Percentiles rank a stretch among this genome's conserved stretches.
Evolutionary conservation across 2,329 filamentous ascomycete species (phyloP).

Genomic region (Periglandula ipomoeae): DNA sequence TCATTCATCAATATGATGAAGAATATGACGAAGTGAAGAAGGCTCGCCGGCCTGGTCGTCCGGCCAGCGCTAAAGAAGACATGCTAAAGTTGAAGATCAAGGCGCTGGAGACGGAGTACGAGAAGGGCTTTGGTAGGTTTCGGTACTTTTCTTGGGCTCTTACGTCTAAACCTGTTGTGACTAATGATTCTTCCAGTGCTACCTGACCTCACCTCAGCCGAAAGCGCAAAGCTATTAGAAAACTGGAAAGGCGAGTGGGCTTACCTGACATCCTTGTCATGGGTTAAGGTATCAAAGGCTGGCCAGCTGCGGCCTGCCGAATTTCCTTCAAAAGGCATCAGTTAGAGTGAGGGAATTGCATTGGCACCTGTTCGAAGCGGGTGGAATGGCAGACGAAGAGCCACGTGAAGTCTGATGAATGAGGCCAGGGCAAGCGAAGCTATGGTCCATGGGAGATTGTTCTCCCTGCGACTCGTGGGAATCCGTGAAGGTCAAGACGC

Average conservation of each 20-base stretch:
- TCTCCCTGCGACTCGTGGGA: too few species aligned
- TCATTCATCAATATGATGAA: constrained; percentile 60
- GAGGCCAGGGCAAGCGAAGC: background rate
- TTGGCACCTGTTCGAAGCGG: background rate
- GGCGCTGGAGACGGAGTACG: constrained; percentile 68
- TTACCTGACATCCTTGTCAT: constrained; percentile 65
- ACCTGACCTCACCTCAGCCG: constrained; percentile 63
- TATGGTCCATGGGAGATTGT: too few species aligned
- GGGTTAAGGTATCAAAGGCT: constrained; percentile 60
- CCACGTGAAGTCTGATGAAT: background rate
- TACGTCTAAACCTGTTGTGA: background rate
- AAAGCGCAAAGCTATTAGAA: constrained; percentile 56
- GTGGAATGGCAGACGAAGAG: background rate
- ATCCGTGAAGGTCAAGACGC: too few species aligned
- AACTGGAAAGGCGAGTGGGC: constrained; percentile 81
- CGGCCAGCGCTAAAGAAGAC: constrained; percentile 68
- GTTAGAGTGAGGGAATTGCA: constrained; percentile 5
- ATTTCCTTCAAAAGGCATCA: constrained; percentile 57
- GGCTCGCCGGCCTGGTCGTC: constrained; percentile 66
- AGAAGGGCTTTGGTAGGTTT: constrained; percentile 67
- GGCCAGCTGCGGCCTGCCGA: constrained; percentile 59
- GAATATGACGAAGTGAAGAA: constrained; percentile 59
- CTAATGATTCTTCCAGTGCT: constrained; percentile 38
- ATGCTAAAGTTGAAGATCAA: constrained; percentile 63
- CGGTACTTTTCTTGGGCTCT: background rate